Evolutionary conservation across 192 early-diverging fungal species (phyloP), one percentile per base, ranked within the genome.

Genomic region (Haplosporangium gracile): DNA sequence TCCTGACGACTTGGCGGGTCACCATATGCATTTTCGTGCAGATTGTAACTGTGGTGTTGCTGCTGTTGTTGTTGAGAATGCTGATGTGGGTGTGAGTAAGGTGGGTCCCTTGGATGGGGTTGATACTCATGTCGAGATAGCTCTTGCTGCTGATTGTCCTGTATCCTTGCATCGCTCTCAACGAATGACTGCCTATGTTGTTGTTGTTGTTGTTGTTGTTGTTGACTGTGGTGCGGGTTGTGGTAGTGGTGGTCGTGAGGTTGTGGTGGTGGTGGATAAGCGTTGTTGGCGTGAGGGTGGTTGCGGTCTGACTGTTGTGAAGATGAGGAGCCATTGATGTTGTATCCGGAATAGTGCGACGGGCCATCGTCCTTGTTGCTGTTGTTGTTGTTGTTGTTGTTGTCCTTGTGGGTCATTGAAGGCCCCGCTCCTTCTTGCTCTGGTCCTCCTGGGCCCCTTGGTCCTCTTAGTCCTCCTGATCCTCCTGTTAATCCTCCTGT

Each of bases 111-210:
- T 43, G 57, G 43, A 18, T 63, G 70, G 2, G 40, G 13, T 10
- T 22, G 53, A 34, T 74, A 70, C 11, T 42, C n/a, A 16, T 38
- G 78, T 10, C 38, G 78, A 49, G 70, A 65, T 11, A 65, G 10
- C 29, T 29, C 60, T 15, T 65, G 60, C 4, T 65, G 36, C 22
- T 55, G 11, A 15, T 29, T 74, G 8, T 15, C 49, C 34, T 40
- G 68, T 6, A 57, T 57, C 70, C 78, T 79, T 24, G 70, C 5
- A 2, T 80, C 78, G 22, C 63, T 80, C 4, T 69, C 78, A 49
- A 42, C 65, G 73, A 49, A 73, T 38, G 70, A n/a, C 16, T 79
- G 78, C 20, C 68, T 72, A 16, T 80, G 60, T 13, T 80, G 55
- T 42, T 74, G 40, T 9, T 42, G 72, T 6, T 47, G 39, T 42